Base-by-base conservation (phyloP, 2,329 filamentous ascomycete species). In the Aspergillus sp. region DNA sequence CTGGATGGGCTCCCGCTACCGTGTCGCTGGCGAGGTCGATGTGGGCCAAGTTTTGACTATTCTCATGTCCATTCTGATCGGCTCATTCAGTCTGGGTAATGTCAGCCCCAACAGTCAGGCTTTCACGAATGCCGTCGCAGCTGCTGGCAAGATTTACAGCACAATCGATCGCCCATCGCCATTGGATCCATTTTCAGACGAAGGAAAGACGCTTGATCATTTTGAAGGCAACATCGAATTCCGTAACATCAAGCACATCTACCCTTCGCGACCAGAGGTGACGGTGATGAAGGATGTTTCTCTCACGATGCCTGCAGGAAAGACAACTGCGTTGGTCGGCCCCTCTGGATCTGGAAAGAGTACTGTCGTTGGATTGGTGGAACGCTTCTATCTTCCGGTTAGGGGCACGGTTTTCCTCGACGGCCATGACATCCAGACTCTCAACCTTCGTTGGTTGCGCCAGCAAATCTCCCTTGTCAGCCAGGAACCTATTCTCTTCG, bases 321-420 rank as follows among this genome's bases (percentile, higher is more conserved):
- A 95, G 71, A 90, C 87, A 12, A 95, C 91, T 2, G 93, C 93
- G 1, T 73, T 98, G 6, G 93, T 98, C 5, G 93, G 93, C 45
- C 88, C 91, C 1, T 97, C 91, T 9, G 93, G 91, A 9, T 94
- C 87, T 33, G 93, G 93, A 39, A 98, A 97, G 70, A 91, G 86
- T 58, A 97, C 93, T 0, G 90, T 97, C 49, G 86, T 97, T 28
- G 91, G 90, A 8, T 75, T 98, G 13, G 83, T 97, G 1, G 91
- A 97, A 68, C 82, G 93, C 13, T 97, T 97, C 65, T 98, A 98
- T 64, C 82, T 90, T 45, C 91, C 91, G 0, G 87, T 96, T 31
- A 79, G 79, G 28, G 93, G 93, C 19, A 70, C 78, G 13, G 82
- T 97, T 1, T 77, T 84, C 46, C 73, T 98, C 8, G 93, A 97